These are phyloP conservation scores for Pythium angustatum DNA, from an alignment of 352 stramenopile species.

Conservation along the genomic window DNA sequence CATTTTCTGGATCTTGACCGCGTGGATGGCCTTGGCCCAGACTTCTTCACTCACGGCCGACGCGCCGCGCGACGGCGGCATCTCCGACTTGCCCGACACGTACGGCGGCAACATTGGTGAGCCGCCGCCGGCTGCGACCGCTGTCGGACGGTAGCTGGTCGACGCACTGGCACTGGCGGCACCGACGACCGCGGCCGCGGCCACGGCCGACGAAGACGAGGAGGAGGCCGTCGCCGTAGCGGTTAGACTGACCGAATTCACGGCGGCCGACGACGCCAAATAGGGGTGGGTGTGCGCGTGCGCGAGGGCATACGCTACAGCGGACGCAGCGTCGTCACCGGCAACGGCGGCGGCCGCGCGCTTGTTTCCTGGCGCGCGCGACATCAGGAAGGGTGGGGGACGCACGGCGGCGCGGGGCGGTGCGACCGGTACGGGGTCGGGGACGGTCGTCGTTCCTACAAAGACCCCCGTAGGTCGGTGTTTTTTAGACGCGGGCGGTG, in stretches of 20 bases:
- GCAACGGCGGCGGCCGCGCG: not conserved
- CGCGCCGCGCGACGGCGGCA: conserved; percentile 26
- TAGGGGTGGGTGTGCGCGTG: conserved; percentile 5
- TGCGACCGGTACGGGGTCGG: not conserved
- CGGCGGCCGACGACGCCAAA: not conserved
- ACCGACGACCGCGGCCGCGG: not conserved
- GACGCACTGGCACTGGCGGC: not conserved
- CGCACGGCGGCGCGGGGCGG: not conserved
- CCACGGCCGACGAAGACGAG: not conserved
- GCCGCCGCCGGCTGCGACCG: not conserved
- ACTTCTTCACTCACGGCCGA: conserved; percentile 45
- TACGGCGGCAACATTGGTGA: not conserved
- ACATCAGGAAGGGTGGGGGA: not conserved
- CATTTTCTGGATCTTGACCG: conserved; percentile 65
- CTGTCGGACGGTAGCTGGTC: conserved; percentile 5
- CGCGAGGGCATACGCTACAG: not conserved
- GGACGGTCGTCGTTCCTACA: not conserved
- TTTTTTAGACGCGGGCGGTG: not conserved
- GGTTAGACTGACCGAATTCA: not conserved
- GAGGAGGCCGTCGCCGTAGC: not conserved
- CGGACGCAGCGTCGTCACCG: not conserved
- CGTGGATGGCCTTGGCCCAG: conserved; percentile 67
- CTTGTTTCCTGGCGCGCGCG: not conserved
- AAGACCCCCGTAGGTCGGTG: not conserved
- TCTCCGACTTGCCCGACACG: conserved; percentile 20